Evolutionary conservation across 129 eudicot species (phyloP).

Genomic region (Tanacetum coccineum): DNA sequence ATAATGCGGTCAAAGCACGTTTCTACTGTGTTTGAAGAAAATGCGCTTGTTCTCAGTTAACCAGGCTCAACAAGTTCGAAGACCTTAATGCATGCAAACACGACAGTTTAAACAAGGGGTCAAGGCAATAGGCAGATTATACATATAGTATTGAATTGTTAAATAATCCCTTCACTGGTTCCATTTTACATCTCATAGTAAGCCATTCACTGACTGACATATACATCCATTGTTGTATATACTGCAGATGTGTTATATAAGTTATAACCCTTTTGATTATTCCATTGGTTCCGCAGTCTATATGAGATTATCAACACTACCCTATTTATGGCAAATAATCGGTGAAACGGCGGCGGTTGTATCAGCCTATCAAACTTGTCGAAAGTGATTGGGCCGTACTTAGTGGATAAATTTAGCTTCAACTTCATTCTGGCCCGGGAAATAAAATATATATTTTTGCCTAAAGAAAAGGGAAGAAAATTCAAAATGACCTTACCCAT

Average conservation of each 20-base stretch:
- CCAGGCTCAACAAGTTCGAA: slow-evolving; percentile 11
- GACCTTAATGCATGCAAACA: not conserved
- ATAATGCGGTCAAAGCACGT: slow-evolving; percentile 8
- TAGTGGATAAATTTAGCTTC: too few species aligned
- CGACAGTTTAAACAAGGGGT: not conserved
- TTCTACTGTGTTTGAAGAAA: too few species aligned
- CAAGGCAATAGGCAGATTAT: not conserved
- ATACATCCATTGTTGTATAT: not conserved
- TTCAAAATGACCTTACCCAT: not conserved
- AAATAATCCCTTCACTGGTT: too few species aligned
- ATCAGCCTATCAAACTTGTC: too few species aligned
- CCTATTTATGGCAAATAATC: not conserved
- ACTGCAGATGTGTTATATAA: not conserved
- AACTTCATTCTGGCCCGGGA: too few species aligned
- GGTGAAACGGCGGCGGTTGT: too few species aligned
- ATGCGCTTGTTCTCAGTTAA: too few species aligned
- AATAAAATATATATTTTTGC: too few species aligned
- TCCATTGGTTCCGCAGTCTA: not conserved
- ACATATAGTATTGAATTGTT: too few species aligned
- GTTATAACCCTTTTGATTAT: not conserved
- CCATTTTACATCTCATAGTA: too few species aligned
- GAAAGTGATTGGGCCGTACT: too few species aligned
- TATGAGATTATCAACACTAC: not conserved
- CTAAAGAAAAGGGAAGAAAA: too few species aligned
- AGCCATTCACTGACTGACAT: not conserved